phyloP scores from a whole-genome alignment of 768 basidiomycete species.

The Pleurotus platypus region DNA sequence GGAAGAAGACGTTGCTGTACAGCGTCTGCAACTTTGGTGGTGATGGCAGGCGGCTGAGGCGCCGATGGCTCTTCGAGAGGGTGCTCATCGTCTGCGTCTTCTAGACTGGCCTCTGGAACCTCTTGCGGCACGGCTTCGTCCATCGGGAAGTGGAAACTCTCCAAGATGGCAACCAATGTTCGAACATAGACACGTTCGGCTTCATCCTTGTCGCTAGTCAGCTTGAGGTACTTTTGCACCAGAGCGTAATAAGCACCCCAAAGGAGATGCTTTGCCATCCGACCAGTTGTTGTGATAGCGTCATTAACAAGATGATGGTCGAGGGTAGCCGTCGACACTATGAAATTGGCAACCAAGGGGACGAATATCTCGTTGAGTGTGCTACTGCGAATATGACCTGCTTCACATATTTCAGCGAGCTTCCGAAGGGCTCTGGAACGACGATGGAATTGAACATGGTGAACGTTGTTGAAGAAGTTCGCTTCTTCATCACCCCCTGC shows the following conservation, averaged over 20 bases:
- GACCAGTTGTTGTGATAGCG: conserved; percentile 76
- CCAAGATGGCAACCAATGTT: conserved; percentile 76
- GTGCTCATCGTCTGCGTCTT: conserved; percentile 26
- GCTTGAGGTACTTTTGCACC: conserved; percentile 77
- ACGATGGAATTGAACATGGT: conserved; percentile 90
- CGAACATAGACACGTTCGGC: conserved; percentile 83
- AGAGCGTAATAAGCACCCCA: conserved; percentile 85
- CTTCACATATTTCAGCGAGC: conserved; percentile 74
- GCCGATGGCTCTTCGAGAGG: conserved; percentile 14
- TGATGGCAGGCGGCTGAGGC: conserved; percentile 11
- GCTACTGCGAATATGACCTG: conserved; percentile 60
- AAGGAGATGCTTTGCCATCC: conserved; percentile 67
- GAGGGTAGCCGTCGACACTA: conserved; percentile 53
- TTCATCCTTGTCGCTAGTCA: conserved; percentile 61
- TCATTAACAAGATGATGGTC: conserved; percentile 92
- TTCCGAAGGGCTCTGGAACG: conserved; percentile 82
- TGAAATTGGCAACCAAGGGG: conserved; percentile 81
- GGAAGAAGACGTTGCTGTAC: conserved; percentile 79
- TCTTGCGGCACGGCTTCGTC: conserved; percentile 44
- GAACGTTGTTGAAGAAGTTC: conserved; percentile 94
- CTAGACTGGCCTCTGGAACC: conserved; percentile 23
- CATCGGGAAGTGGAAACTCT: conserved; percentile 91
- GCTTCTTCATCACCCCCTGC: conserved; percentile 91
- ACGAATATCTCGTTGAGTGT: conserved; percentile 81
- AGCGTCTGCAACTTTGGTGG: conserved; percentile 61